These are phyloP conservation scores for Harrya chromipes DNA, from an alignment of 768 basidiomycete species.

Conservation along the genomic window DNA sequence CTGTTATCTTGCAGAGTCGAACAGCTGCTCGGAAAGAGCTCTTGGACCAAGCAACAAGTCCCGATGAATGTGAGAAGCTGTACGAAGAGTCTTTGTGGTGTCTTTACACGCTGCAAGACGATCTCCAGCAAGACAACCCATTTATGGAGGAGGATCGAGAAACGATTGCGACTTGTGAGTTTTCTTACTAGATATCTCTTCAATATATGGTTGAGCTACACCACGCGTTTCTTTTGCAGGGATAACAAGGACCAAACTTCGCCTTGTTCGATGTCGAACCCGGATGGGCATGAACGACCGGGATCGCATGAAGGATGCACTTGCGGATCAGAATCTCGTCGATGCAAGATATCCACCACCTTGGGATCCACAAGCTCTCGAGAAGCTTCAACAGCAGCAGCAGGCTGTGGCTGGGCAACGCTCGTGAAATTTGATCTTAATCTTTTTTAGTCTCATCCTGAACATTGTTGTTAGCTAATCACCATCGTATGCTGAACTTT, in stretches of 20 bases:
- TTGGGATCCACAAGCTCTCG: conserved; percentile 52
- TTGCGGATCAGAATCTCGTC: conserved; percentile 75
- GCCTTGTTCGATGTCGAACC: conserved; percentile 72
- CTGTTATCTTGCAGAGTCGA: conserved; percentile 60
- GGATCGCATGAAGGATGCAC: conserved; percentile 72
- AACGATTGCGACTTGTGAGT: conserved; percentile 74
- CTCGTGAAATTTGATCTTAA: conserved; percentile 1
- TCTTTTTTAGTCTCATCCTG: background rate
- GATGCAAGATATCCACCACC: conserved; percentile 71
- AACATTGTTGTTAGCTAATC: background rate
- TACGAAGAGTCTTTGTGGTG: conserved; percentile 97
- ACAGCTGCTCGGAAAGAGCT: conserved; percentile 91
- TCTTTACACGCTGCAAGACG: conserved; percentile 88
- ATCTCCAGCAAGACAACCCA: conserved; percentile 79
- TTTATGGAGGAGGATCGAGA: conserved; percentile 81
- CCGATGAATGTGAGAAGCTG: conserved; percentile 85
- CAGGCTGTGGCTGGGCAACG: conserved; percentile 13
- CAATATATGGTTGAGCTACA: background rate
- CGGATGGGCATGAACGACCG: conserved; percentile 75
- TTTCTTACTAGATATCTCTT: background rate
- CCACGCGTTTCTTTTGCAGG: conserved; percentile 37
- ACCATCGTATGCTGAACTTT: conserved; percentile 2
- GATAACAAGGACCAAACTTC: conserved; percentile 83
- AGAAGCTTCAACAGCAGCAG: conserved; percentile 28
- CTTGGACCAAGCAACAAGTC: conserved; percentile 67